Evolutionary conservation across 192 early-diverging fungal species (phyloP), one percentile per base, ranked within the genome.

Genomic region (Geranomyces variabilis): DNA sequence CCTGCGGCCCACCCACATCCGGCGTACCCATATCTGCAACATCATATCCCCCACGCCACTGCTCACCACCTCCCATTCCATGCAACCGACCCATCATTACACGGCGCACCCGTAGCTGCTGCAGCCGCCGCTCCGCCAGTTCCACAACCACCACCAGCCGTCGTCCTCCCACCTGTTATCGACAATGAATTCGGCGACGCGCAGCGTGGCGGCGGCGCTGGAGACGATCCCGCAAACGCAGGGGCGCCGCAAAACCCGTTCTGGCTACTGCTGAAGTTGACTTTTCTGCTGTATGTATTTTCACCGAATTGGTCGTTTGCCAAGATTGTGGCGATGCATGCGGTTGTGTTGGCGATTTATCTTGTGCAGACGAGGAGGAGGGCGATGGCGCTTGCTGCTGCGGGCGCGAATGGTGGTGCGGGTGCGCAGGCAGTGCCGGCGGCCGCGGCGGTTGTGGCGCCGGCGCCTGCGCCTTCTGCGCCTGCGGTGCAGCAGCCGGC

Each of bases 181-280:
- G 68, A 75, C 59, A 64, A 75, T 48, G 77, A 79, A 60, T 79
- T 79, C 66, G 68, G 67, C 31, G 77, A 75, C 36, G 41, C 29
- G 41, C 41, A 34, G 30, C 53, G 66, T 5, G 49, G 76, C 36
- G 36, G 36, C 36, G 36, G 36, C 10, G 36, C 36, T 41, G 36
- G 10, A 41, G 36, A 41, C 36, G 36, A 3, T 7, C 5, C 36
- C 36, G 36, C 36, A 41, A 10, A 3, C 36, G 36, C 36, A 41
- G n/a, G n/a, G n/a, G 36, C n/a, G 15, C 72, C 73, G 21, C 77
- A 69, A 33, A 79, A 79, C 24, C 73, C 84, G 0, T 67, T 90
- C 14, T 89, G 86, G 87, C 60, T 91, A 26, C 71, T 85, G 45
- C 48, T 89, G 67, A 91, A 91, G 67, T 65, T 91, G 29, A 70